Conservation (phyloP, 495 filamentous ascomycete species). For the Xylaria palmicola region DNA sequence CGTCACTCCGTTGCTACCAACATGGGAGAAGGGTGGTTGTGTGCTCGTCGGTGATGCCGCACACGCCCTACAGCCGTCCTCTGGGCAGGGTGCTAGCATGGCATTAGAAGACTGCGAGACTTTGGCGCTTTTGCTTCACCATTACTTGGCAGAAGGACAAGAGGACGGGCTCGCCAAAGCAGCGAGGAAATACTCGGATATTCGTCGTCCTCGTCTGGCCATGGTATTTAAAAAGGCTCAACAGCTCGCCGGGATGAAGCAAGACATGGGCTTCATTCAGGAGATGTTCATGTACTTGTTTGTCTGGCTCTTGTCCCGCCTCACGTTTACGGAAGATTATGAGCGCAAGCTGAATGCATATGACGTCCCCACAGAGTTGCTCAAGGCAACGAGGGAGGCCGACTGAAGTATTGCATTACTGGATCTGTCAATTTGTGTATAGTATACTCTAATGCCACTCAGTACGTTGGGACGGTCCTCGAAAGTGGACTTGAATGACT, state of each 20-base stretch:
- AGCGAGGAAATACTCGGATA: background rate
- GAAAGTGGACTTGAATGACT: too few species aligned
- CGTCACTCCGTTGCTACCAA: constrained; percentile 43
- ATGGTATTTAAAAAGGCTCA: constrained; percentile 14
- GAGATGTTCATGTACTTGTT: constrained; percentile 18
- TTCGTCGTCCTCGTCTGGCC: constrained; percentile 12
- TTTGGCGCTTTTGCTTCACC: constrained; percentile 25
- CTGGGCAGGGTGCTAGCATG: constrained; percentile 34
- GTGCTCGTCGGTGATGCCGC: constrained; percentile 47
- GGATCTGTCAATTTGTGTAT: too few species aligned
- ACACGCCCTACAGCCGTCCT: constrained; percentile 43
- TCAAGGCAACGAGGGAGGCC: background rate
- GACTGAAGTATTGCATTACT: background rate
- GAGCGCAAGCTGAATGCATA: constrained; percentile 6
- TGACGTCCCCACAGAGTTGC: constrained; percentile 8
- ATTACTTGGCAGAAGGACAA: constrained; percentile 2
- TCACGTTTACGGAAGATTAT: background rate
- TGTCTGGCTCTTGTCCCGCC: constrained; percentile 8
- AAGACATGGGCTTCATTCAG: constrained; percentile 2
- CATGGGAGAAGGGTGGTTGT: constrained; percentile 25
- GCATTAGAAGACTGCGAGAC: constrained; percentile 35
- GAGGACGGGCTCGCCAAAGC: background rate
- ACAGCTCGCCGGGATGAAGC: constrained; percentile 12
- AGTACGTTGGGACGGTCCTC: too few species aligned
- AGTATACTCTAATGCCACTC: too few species aligned